Evolutionary conservation across 805 yeast species (phyloP).

Genomic region (Kuraishia ogatae): DNA sequence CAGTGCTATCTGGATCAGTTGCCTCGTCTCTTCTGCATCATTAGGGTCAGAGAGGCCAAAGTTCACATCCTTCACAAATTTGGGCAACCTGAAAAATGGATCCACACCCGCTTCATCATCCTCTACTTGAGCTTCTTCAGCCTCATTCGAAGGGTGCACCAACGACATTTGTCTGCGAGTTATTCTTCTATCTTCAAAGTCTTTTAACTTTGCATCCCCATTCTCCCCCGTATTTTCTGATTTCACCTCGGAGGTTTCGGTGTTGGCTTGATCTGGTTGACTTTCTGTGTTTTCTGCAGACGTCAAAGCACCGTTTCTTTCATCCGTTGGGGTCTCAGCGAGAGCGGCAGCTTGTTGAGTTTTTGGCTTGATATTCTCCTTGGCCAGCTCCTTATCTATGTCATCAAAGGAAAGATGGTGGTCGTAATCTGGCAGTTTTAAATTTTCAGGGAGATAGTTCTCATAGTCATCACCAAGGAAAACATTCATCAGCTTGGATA

Average conservation of each 20-base stretch:
- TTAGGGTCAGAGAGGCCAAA: constrained; percentile 40
- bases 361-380: constrained; percentile 10
- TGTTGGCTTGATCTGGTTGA: constrained; percentile 13
- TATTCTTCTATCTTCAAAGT: constrained; percentile 9
- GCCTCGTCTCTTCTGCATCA: constrained; percentile 62
- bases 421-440: constrained; percentile 63
- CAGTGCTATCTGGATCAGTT: constrained; percentile 65
- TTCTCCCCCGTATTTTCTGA: background rate
- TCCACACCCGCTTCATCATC: constrained; percentile 23
- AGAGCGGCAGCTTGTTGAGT: constrained; percentile 5
- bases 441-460: constrained; percentile 50
- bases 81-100: constrained; percentile 62
- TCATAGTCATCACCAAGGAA: constrained; percentile 84
- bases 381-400: constrained; percentile 15
- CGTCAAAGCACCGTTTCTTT: background rate
- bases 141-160: constrained; percentile 2
- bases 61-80: constrained; percentile 34
- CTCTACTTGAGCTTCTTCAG: constrained; percentile 4
- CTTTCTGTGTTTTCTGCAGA: constrained; percentile 3
- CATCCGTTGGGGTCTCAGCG: constrained; percentile 2
- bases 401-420: constrained; percentile 37
- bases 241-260: constrained; percentile 12
- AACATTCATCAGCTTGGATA: constrained; percentile 65
- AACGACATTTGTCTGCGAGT: constrained; percentile 8
- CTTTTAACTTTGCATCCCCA: background rate